These are phyloP conservation scores for Vickermania spadyakhi DNA, from an alignment of 208 protist genomes.

Conservation along the genomic window DNA sequence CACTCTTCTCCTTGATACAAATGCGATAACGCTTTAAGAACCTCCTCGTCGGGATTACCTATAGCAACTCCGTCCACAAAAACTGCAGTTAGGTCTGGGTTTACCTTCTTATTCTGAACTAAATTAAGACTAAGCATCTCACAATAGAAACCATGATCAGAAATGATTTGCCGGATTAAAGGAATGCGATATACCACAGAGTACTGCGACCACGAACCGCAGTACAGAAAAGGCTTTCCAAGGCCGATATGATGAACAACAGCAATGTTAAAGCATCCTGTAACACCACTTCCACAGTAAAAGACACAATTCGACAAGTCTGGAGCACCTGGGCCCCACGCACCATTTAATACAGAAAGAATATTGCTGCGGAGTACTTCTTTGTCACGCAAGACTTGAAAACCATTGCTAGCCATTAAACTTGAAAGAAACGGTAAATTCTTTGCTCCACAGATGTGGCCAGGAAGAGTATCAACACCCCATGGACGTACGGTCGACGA, in stretches of 20 bases:
- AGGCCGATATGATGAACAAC: slow-evolving; percentile 49
- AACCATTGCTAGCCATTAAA: slow-evolving; percentile 10
- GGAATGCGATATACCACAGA: slow-evolving; percentile 22
- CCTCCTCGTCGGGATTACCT: neutral
- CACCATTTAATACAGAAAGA: slow-evolving; percentile 16
- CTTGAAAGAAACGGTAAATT: slow-evolving; percentile 43
- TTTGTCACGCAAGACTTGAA: slow-evolving; percentile 21
- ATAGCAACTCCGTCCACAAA: neutral
- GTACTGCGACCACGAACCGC: slow-evolving; percentile 83
- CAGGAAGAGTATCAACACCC: slow-evolving; percentile 38
- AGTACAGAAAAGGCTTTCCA: slow-evolving; percentile 58
- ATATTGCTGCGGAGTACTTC: slow-evolving; percentile 41
- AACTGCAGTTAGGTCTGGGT: neutral
- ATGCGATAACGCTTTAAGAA: neutral
- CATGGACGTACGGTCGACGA: slow-evolving; percentile 50
- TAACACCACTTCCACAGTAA: slow-evolving; percentile 77
- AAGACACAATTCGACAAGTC: slow-evolving; percentile 55
- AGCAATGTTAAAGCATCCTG: slow-evolving; percentile 67
- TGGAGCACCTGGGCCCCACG: slow-evolving; percentile 7
- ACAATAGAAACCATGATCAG: slow-evolving; percentile 41
- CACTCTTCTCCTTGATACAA: neutral
- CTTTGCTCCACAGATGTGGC: slow-evolving; percentile 61
- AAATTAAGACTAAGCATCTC: slow-evolving; percentile 14
- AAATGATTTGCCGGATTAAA: slow-evolving; percentile 32
- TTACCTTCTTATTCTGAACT: neutral